These are phyloP conservation scores for Lenzites betulinus DNA, from an alignment of 768 basidiomycete genomes.

Conservation along the genomic window DNA sequence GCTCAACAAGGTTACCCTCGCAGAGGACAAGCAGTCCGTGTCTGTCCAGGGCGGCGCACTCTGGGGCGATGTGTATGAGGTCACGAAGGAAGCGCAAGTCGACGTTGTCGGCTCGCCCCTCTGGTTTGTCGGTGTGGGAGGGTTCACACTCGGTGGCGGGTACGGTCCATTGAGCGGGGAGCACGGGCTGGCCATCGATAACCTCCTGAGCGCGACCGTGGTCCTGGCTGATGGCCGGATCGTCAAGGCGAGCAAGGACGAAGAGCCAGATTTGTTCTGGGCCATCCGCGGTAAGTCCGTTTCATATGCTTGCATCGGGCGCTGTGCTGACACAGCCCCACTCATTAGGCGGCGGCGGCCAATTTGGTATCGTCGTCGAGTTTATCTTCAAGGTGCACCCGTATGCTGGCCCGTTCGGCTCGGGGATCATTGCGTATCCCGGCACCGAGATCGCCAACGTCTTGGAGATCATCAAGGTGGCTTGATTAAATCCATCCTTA, in stretches of 20 bases:
- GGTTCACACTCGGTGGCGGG: constrained; percentile 29
- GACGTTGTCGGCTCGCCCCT: constrained; percentile 24
- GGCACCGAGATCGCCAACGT: constrained; percentile 15
- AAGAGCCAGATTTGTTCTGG: constrained; percentile 35
- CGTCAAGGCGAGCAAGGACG: constrained; percentile 24
- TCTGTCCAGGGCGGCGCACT: constrained; percentile 36
- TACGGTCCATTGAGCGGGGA: constrained; percentile 28
- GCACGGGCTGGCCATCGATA: constrained; percentile 31
- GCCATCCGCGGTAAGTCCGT: constrained; percentile 26
- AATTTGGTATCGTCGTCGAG: constrained; percentile 34
- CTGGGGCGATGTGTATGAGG: constrained; percentile 31
- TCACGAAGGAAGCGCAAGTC: constrained; percentile 17
- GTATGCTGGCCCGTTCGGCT: constrained; percentile 15
- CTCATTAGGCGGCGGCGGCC: constrained; percentile 27
- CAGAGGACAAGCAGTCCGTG: constrained; percentile 29
- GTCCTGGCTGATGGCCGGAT: constrained; percentile 28
- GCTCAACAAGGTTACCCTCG: constrained; percentile 31
- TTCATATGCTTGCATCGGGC: background rate
- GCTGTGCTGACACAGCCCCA: background rate
- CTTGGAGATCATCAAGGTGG: constrained; percentile 13
- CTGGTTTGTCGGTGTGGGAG: constrained; percentile 28
- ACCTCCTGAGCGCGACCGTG: constrained; percentile 19
- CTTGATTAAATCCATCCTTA: too few species aligned
- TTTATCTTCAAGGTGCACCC: constrained; percentile 30
- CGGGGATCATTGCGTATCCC: constrained; percentile 19